Conservation (phyloP, 108 stramenopile species). For the Aureococcus anophagefferens region DNA sequence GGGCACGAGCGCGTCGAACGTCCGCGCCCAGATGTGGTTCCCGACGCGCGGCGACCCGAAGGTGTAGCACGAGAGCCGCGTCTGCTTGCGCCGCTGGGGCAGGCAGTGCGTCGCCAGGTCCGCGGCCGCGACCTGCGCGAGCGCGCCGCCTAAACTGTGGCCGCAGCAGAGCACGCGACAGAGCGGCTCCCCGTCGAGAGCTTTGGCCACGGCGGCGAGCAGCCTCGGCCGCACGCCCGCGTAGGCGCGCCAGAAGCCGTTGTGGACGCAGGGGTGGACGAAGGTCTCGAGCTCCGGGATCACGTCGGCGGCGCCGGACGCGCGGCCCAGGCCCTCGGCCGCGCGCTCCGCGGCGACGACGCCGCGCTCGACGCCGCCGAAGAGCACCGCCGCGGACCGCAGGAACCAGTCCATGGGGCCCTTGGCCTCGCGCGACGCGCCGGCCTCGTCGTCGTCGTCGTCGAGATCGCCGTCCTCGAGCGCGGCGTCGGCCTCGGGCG, state of each 20-base stretch:
- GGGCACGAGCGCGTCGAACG: slow-evolving; percentile 21
- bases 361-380: not conserved
- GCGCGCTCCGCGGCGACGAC: not conserved
- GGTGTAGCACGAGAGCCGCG: slow-evolving; percentile 10
- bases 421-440: not conserved
- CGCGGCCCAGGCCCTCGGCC: not conserved
- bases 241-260: not conserved
- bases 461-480: not conserved
- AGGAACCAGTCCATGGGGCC: not conserved
- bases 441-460: not conserved
- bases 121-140: slow-evolving; percentile 59
- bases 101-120: slow-evolving; percentile 44
- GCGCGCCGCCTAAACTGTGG: slow-evolving; percentile 64
- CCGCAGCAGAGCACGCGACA: slow-evolving; percentile 30
- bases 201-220: slow-evolving; percentile 13
- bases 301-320: not conserved
- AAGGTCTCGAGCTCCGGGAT: not conserved
- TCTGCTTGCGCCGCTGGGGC: slow-evolving; percentile 17
- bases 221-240: slow-evolving; percentile 15
- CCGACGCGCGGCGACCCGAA: slow-evolving; percentile 41
- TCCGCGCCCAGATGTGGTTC: slow-evolving; percentile 17
- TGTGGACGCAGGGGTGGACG: not conserved
- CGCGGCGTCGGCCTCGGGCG: no score
- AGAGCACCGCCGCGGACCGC: not conserved
- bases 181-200: slow-evolving; percentile 13